Evolutionary conservation across 331 rosid genomes (phyloP), one percentile per base, ranked within the genome.

Genomic region (Ulmus americana): DNA sequence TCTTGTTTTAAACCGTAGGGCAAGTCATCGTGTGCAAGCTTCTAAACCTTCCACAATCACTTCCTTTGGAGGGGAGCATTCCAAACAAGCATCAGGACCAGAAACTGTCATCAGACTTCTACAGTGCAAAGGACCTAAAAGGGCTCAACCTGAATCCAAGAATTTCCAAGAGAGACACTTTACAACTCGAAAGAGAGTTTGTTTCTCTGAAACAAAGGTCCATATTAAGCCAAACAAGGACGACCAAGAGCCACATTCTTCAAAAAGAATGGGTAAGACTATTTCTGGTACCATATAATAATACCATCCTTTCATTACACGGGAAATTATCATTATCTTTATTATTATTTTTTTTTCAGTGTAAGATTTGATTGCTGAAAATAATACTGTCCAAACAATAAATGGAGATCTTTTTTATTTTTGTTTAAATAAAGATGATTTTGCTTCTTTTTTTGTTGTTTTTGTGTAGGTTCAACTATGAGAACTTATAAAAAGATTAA

Each of bases 171-270:
- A 74, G 44, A 59, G 60, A 70, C 64, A 55, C 71, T 71, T 79
- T 72, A 49, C 68, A 66, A 83, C 49, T 39, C 71, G 57, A 76
- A 91, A 84, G 77, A 80, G 76, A 61, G 96, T 88, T 53, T 82
- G 50, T 64, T 88, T 88, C 81, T 71, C 77, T 58, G 95, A 78
- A 78, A 73, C 79, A 63, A 84, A 70, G 59, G 80, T 74, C 45
- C 80, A 69, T 63, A 65, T 71, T 73, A 75, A 44, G 61, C 76
- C 2, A 40, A 82, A 77, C 45, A 79, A 80, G 72, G 76, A 76
- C 49, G 64, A 45, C 39, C 75, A 61, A 45, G 79, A 74, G 78
- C 67, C 55, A 46, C 80, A 81, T 14, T 69, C 80, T 65, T 76
- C 83, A 2, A 42, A 52, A 39, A 75, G 68, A 64, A 80, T 59